Base-by-base conservation (phyloP, 352 stramenopile species). In the Globisporangium barbulae region DNA sequence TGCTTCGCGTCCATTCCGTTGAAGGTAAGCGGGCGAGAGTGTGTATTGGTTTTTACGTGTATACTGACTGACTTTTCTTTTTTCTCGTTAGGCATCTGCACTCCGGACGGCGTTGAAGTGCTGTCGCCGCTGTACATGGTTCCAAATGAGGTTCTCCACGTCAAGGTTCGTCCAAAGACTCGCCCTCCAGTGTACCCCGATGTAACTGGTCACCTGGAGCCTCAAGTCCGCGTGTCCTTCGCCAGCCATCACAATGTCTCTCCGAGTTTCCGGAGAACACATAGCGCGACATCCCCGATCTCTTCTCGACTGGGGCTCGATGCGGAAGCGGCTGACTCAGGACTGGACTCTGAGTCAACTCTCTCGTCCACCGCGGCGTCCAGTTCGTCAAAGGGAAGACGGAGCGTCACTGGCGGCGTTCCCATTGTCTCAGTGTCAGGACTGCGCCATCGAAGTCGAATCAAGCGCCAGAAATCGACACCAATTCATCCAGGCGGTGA, bases 101-200 rank as follows among this genome's bases (percentile, higher is more conserved):
- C 76, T 7, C 58, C 63, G 1, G 84, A 93, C 56, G 79, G 76
- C 21, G 65, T 75, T 0, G 83, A 93, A 37, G 78, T 95, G 5
- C 54, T 95, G 59, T 89, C 83, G 41, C 81, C 82, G 12, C 67
- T 88, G 48, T 80, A 95, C 59, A 91, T 95, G 57, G 73, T 90
- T 31, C 70, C 78, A 0, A 75, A 88, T 33, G 86, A 95, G 69
- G 70, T 85, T 3, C 61, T 95, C 41, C 68, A 89, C 21, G 84
- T 93, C 8, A 79, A 78, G 31, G 81, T 91, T 25, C 77, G 79
- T 58, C 66, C 81, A 31, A 93, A 90, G 55, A 63, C 76, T 41
- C 65, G 78, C 3, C 21, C 77, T 28, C 67, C 75, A 13, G 63
- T 56, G 12, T 69, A 71, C 31, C 47, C 64, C 3, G 68, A 74